Base-by-base conservation (phyloP, 495 filamentous ascomycete genomes). In the Penicillium waksmanii region DNA sequence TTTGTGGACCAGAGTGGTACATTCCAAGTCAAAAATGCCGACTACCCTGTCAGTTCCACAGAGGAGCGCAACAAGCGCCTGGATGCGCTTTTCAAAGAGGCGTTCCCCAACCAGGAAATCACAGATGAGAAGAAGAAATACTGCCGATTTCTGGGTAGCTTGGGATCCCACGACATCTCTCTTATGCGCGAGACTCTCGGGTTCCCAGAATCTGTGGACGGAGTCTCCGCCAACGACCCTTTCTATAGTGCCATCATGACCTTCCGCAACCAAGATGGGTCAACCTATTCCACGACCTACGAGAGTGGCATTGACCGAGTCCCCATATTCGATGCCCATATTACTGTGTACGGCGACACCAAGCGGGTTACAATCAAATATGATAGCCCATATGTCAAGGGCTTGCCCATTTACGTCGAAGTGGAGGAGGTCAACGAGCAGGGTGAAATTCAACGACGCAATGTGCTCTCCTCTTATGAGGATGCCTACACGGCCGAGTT, bases 311-410 rank as follows among this genome's bases (percentile, higher is more conserved):
- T 55, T 31, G 34, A 55, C 12, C 15, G 25, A 35, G 38, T 55
- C 6, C 52, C 52, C 11, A 18, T 36, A 0, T 85, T 84, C 57
- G 82, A 85, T 57, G 78, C 82, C 0, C 77, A 79, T 48, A 49
- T 85, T 2, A 70, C 68, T 17, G 70, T 85, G 1, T 82, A 78
- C 59, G 70, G 72, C 11, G 61, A 65, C 27, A 67, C 67, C 9
- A 84, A 83, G 65, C 53, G 58, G 17, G 62, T 67, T 8, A 64
- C 55, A 9, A 50, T 65, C 21, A 56, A 62, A 51, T 83, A 79
- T 54, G 70, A 83, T 40, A 81, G 74, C 1, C 82, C 81, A 0
- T 84, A 78, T 61, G 73, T 84, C 17, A 84, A 83, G 56, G 81
- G 79, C 1, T 68, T 84, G 27, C 79, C 80, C 0, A 73, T 81